phyloP scores from a whole-genome alignment of 2,329 filamentous ascomycete species.

The Chlorencoelia australis region DNA sequence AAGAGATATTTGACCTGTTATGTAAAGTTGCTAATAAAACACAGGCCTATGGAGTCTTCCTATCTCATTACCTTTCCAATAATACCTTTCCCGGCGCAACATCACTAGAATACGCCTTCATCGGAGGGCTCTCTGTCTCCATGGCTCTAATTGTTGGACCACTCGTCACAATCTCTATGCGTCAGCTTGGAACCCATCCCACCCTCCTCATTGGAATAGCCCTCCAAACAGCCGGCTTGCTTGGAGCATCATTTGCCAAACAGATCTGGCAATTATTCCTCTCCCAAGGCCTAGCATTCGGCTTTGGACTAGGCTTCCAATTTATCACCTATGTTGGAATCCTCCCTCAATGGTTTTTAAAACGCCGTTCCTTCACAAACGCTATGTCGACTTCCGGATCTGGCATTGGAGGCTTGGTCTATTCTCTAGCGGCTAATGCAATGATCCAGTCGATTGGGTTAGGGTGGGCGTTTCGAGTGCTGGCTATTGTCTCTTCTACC shows the following conservation, averaged over 20 bases:
- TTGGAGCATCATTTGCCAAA: conserved; percentile 59
- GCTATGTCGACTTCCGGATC: conserved; percentile 56
- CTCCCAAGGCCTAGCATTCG: conserved; percentile 65
- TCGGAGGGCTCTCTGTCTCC: conserved; percentile 62
- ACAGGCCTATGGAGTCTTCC: conserved; percentile 60
- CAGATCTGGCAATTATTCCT: conserved; percentile 69
- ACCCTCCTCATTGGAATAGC: conserved; percentile 55
- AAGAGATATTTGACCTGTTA: conserved; percentile 1
- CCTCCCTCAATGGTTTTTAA: conserved; percentile 52
- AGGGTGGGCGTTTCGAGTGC: conserved; percentile 45
- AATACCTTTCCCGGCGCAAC: conserved; percentile 53
- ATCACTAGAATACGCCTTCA: conserved; percentile 61
- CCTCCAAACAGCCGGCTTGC: conserved; percentile 53
- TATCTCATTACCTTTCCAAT: conserved; percentile 63
- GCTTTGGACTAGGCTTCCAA: conserved; percentile 67
- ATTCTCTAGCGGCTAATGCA: conserved; percentile 40
- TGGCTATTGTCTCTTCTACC: conserved; percentile 45
- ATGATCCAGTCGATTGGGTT: conserved; percentile 45
- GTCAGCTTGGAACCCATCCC: conserved; percentile 50
- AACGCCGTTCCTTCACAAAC: conserved; percentile 44
- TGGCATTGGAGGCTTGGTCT: conserved; percentile 59
- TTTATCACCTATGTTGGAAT: conserved; percentile 57
- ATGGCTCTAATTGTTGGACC: conserved; percentile 60
- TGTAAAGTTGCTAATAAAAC: conserved; percentile 2
- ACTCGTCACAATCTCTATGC: conserved; percentile 35